phyloP scores from a whole-genome alignment of 257 asterid species.

The Vinca minor region DNA sequence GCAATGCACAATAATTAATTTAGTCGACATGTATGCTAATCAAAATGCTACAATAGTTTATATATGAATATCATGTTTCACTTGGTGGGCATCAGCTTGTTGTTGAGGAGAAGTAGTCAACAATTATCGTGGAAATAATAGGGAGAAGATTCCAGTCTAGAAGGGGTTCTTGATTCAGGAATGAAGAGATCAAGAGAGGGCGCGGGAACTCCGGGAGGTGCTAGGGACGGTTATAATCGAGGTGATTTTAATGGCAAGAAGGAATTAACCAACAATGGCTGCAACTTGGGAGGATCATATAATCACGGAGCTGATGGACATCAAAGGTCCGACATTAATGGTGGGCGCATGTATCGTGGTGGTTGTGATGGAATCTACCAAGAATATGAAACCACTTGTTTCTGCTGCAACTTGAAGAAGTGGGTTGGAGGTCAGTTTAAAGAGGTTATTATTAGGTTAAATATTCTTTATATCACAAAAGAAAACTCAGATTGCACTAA shows the following conservation, averaged over 20 bases:
- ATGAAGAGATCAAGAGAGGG: constrained; percentile 83
- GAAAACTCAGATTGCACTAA: too few species aligned
- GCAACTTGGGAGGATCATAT: constrained; percentile 48
- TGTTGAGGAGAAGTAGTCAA: constrained; percentile 89
- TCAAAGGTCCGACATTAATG: constrained; percentile 44
- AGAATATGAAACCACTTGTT: constrained; percentile 38
- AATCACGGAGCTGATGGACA: constrained; percentile 55
- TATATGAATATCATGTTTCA: too few species aligned
- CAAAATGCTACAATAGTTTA: too few species aligned
- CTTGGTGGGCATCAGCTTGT: constrained; percentile 57
- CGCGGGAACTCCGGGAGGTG: constrained; percentile 67
- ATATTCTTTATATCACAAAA: too few species aligned
- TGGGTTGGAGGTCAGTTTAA: constrained; percentile 15
- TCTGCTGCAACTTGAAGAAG: constrained; percentile 55
- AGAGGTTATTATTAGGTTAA: constrained; percentile 21
- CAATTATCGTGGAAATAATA: constrained; percentile 57
- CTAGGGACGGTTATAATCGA: constrained; percentile 51
- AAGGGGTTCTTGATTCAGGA: constrained; percentile 64
- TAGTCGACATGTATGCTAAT: too few species aligned
- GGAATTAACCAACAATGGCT: constrained; percentile 52
- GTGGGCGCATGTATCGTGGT: constrained; percentile 36
- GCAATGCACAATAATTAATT: too few species aligned
- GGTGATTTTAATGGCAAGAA: constrained; percentile 51
- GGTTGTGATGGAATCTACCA: constrained; percentile 39
- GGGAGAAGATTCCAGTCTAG: constrained; percentile 64